Percentiles rank a stretch among this genome's conserved stretches.
phyloP scores from a whole-genome alignment of 1,284 basidiomycete species.

The Volvariella volvacea region DNA sequence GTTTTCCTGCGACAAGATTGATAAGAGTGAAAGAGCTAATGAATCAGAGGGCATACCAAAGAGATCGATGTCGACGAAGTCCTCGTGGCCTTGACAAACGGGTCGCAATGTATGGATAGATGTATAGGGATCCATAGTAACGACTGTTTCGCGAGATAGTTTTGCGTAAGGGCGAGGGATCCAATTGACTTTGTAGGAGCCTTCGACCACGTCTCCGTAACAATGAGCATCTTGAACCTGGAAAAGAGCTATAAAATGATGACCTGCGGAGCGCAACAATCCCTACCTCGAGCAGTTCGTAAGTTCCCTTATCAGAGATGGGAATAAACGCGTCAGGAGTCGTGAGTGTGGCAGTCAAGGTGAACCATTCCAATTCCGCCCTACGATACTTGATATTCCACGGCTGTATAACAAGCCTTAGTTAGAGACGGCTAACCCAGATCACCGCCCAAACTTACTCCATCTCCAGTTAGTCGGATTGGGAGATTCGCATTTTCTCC shows the following conservation, averaged over 20 bases:
- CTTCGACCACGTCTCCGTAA: neutral
- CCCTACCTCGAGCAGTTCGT: neutral
- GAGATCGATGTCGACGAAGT: neutral
- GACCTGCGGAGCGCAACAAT: neutral
- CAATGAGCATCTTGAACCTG: neutral
- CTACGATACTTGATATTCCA: neutral
- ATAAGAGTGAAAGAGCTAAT: too few species aligned
- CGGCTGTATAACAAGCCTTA: neutral
- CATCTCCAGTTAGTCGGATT: neutral
- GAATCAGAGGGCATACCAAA: neutral
- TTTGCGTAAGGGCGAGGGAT: neutral
- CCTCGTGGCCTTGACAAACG: neutral
- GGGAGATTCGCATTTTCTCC: neutral
- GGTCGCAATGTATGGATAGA: neutral
- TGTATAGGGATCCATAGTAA: neutral
- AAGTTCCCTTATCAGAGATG: neutral
- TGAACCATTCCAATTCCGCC: neutral
- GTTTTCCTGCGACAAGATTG: neutral
- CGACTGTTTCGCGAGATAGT: neutral
- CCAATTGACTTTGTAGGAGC: neutral
- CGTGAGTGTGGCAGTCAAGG: neutral
- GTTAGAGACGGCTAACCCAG: too few species aligned
- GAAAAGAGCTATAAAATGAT: too few species aligned
- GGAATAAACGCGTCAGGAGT: neutral
- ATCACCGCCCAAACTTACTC: neutral